Base-by-base conservation (phyloP, 257 asterid genomes). In the Gentiana straminea region DNA sequence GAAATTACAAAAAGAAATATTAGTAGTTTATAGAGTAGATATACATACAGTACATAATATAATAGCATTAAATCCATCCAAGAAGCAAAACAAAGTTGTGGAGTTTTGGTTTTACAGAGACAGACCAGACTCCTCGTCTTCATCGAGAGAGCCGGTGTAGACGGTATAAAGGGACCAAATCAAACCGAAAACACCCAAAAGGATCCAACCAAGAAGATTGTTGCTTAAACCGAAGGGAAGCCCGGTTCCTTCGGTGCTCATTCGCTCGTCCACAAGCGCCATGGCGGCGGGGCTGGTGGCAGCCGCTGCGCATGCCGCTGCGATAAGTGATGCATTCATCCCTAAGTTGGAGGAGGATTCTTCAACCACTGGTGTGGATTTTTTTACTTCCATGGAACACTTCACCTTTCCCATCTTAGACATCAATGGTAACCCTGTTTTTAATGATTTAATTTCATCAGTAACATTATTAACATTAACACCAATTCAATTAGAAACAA, bases 171-270 rank as follows among this genome's bases (percentile, higher is more conserved):
- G 68, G 10, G 94, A 33, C 99, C 99, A 88, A 41, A 83, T 73
- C 80, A 88, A 79, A 64, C 74, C 95, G 13, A 85, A 85, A 57
- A 92, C 95, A 3, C 87, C 99, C 7, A 80, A 43, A 35, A 88
- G 59, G 62, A 92, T 82, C 95, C 95, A 88, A 0, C 81, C 95
- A 63, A 92, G 76, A 0, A 92, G 76, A 67, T 88, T 88, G 81
- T 81, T 81, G 91, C 94, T 92, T 65, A 92, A 68, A 39, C 97
- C 99, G 48, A 92, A 88, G 7, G 94, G 99, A 49, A 92, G 91
- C 33, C 97, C 99, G 0, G 94, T 84, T 67, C 97, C 97, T 56
- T 88, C 95, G 1, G 95, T 92, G 89, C 86, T 81, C 95, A 92
- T 49, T 73, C 99, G 83, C 50, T 92, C 97, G 49, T 92, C 99